A percentile compares a stretch with the other conserved stretches of the same genome.
Evolutionary conservation across 768 basidiomycete species (phyloP).

Genomic region (Kondoa malvinella): DNA sequence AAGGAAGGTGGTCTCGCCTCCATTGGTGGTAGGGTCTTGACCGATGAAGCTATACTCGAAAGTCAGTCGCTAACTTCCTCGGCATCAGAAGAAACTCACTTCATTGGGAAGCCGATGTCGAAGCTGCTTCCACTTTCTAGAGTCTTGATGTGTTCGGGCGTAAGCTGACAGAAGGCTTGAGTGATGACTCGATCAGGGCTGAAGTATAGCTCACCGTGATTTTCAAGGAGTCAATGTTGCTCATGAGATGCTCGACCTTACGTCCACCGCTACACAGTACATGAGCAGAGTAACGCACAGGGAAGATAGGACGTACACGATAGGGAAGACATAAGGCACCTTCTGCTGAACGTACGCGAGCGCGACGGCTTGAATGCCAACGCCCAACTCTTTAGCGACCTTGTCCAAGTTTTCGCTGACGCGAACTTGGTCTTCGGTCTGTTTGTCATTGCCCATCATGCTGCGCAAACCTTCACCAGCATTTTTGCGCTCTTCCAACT

Average conservation of each 20-base stretch:
- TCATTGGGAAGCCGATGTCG: constrained; percentile 1
- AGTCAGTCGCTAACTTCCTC: not conserved
- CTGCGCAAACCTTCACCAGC: constrained; percentile 11
- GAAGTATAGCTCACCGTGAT: constrained; percentile 15
- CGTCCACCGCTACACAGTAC: constrained; percentile 17
- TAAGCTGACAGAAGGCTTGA: not conserved
- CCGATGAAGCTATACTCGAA: not conserved
- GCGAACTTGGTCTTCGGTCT: constrained; percentile 10
- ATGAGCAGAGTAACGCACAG: not conserved
- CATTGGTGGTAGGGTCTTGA: not conserved
- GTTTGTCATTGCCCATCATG: constrained; percentile 6
- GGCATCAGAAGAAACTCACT: not conserved
- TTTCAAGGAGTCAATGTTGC: constrained; percentile 17
- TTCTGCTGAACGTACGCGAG: constrained; percentile 9
- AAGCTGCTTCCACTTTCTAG: not conserved
- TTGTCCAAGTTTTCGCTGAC: constrained; percentile 8
- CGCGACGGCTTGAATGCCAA: constrained; percentile 11
- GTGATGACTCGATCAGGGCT: not conserved
- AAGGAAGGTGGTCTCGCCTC: not conserved
- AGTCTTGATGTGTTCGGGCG: not conserved
- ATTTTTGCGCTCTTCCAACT: constrained; percentile 15
- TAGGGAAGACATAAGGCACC: constrained; percentile 18
- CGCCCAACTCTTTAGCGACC: constrained; percentile 12
- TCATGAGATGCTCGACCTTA: constrained; percentile 20
- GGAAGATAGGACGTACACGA: not conserved